These are phyloP conservation scores for Nitzschia palea DNA, from an alignment of 108 stramenopile species.

Conservation along the genomic window DNA sequence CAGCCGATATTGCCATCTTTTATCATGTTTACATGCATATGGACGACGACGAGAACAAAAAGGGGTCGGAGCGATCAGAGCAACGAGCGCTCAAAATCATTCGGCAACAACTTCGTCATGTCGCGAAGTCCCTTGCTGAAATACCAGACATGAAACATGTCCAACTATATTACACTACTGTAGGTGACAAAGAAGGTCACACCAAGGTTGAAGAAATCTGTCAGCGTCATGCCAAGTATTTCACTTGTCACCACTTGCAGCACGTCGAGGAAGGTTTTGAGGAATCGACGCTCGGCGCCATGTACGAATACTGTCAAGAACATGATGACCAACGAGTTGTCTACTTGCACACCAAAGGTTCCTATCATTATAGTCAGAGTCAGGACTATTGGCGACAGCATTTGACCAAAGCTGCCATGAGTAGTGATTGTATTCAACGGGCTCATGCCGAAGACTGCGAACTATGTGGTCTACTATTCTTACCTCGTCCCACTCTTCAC, in stretches of 20 bases:
- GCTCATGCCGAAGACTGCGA: not conserved
- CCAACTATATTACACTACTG: not conserved
- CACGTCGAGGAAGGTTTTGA: constrained; percentile 12
- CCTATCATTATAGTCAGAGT: not conserved
- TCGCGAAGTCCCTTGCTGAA: not conserved
- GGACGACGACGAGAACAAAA: too few relatives aligned
- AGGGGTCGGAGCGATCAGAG: not conserved
- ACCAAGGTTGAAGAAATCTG: not conserved
- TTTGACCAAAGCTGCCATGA: not conserved
- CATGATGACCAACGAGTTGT: not conserved
- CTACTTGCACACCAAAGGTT: constrained; percentile 6
- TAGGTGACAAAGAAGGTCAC: not conserved
- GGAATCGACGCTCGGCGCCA: not conserved
- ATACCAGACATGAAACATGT: not conserved
- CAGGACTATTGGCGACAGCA: not conserved
- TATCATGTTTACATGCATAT: not conserved
- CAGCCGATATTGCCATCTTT: constrained; percentile 3
- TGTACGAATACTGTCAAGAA: constrained; percentile 6
- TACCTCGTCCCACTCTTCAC: not conserved
- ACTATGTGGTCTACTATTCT: not conserved
- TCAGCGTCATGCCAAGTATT: not conserved
- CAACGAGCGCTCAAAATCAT: not conserved
- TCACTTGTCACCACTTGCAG: constrained; percentile 2
- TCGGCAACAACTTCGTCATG: not conserved
- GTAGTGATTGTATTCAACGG: not conserved